Evolutionary conservation across 75 land plant genomes (phyloP).

Genomic region (Pinus albicaulis): DNA sequence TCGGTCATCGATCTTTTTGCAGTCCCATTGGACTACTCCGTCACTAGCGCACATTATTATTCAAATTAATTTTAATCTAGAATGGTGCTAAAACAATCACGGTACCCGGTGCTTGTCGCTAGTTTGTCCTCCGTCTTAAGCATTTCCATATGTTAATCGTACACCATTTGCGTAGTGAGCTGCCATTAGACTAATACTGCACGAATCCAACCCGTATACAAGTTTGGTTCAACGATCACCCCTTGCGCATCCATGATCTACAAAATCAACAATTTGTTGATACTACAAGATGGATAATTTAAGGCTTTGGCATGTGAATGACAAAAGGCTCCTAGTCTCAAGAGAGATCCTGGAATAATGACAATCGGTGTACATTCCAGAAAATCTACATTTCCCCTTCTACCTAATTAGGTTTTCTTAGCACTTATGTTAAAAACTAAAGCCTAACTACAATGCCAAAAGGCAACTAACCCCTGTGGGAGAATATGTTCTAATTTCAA

Average conservation of each 20-base stretch:
- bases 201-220: background rate
- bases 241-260: background rate
- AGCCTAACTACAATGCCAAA: background rate
- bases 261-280: background rate
- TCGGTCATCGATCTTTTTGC: too few species aligned
- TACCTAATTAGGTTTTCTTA: background rate
- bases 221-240: background rate
- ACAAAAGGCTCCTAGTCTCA: background rate
- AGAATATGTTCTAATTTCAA: constrained; percentile 2
- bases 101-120: too few species aligned
- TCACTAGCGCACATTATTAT: too few species aligned
- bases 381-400: background rate
- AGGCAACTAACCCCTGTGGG: background rate
- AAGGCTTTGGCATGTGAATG: background rate
- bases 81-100: too few species aligned
- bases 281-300: background rate
- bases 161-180: too few species aligned
- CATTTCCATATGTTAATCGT: background rate
- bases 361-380: background rate
- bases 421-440: background rate
- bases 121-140: background rate
- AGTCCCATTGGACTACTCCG: too few species aligned
- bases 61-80: too few species aligned
- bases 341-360: background rate
- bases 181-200: background rate